These are phyloP conservation scores for Ophiostoma sp. DNA, from an alignment of 2,329 filamentous ascomycete species.

Conservation along the genomic window DNA sequence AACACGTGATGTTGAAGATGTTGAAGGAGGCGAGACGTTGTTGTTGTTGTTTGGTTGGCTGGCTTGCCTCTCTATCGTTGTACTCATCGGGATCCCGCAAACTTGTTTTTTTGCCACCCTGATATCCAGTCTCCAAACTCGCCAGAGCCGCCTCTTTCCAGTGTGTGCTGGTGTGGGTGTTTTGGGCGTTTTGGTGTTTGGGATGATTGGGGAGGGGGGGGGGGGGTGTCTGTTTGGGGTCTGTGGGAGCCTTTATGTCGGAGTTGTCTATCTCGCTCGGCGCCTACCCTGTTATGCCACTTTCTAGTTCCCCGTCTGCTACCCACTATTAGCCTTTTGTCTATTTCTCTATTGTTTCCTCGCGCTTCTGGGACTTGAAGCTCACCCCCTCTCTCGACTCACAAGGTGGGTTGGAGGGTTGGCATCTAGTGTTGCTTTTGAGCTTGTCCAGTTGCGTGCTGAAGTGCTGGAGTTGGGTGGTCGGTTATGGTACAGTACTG, in stretches of 20 bases:
- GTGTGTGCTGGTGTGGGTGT: background rate
- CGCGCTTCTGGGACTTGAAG: slow-evolving; percentile 2
- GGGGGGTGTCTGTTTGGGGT: background rate
- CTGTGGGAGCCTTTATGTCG: background rate
- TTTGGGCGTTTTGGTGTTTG: background rate
- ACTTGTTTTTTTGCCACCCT: slow-evolving; percentile 6
- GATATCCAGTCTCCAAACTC: background rate
- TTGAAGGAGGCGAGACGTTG: background rate
- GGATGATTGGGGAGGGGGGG: background rate
- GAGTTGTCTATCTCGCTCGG: background rate
- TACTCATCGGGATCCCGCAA: background rate
- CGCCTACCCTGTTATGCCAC: background rate
- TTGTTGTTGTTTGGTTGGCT: background rate
- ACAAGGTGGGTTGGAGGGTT: background rate
- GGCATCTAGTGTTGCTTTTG: background rate
- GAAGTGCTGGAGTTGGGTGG: background rate
- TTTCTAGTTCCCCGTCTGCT: slow-evolving; percentile 7
- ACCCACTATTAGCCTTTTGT: slow-evolving; percentile 13
- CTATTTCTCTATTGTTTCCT: background rate
- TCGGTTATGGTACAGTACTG: background rate
- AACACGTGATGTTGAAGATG: slow-evolving; percentile 9
- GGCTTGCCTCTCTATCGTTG: slow-evolving; percentile 4
- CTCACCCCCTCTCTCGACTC: background rate
- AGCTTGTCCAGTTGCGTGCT: background rate
- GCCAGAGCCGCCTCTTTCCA: background rate